Evolutionary conservation across 2,329 filamentous ascomycete genomes (phyloP).

Genomic region (Zymoseptoria tritici): DNA sequence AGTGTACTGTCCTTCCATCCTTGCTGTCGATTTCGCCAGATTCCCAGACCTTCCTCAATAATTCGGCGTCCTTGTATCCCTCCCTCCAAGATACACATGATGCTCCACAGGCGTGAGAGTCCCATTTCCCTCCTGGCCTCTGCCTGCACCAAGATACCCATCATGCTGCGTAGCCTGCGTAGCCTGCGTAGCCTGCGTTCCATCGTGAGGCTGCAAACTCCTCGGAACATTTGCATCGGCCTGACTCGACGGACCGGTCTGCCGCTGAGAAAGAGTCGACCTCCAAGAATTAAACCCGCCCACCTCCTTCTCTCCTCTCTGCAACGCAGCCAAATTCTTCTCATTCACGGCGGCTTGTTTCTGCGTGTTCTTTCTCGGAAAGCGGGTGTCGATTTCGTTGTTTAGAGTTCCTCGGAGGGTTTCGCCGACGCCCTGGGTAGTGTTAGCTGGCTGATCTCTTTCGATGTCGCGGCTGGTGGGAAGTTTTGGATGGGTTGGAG

Average conservation of each 20-base stretch:
- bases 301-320: constrained; percentile 23
- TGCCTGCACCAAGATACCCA: background rate
- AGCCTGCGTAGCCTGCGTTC: background rate
- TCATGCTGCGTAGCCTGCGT: background rate
- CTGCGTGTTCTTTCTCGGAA: constrained; percentile 22
- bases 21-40: background rate
- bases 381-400: constrained; percentile 25
- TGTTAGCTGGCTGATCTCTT: constrained; percentile 1
- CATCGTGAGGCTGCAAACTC: background rate
- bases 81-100: background rate
- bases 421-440: constrained; percentile 27
- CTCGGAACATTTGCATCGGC: background rate
- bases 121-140: background rate
- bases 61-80: background rate
- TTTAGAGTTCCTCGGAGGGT: constrained; percentile 28
- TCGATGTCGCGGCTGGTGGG: background rate
- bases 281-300: constrained; percentile 3
- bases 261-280: background rate
- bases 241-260: background rate
- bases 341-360: constrained; percentile 21
- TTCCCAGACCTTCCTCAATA: background rate
- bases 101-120: background rate
- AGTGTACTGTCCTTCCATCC: background rate
- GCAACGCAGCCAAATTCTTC: constrained; percentile 24
- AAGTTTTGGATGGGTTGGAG: background rate